Base-by-base conservation (phyloP, 2,329 filamentous ascomycete species). In the Elsinoe ampelina region DNA sequence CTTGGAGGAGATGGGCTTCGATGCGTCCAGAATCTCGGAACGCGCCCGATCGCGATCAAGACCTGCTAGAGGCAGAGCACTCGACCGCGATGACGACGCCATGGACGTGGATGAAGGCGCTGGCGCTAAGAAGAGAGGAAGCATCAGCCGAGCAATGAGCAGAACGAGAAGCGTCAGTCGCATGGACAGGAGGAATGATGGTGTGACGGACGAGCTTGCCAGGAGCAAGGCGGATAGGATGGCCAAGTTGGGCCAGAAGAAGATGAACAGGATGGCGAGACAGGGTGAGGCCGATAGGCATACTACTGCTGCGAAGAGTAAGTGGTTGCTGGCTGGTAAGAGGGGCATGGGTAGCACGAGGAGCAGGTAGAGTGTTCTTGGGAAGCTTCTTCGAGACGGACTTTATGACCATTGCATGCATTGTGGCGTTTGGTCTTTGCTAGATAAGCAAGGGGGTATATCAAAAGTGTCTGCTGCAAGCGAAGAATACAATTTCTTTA, bases 201-300 rank as follows among this genome's bases (percentile, higher is more conserved):
- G 89, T 75, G 85, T 97, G 41, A 80, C 78, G 58, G 81, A 87
- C 68, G 80, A 83, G 62, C 72, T 70, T 55, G 76, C 80, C 51
- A 81, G 87, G 63, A 80, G 78, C 59, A 95, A 92, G 81, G 90
- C 89, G 36, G 91, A 95, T 72, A 84, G 86, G 67, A 77, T 95
- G 70, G 80, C 84, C 69, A 97, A 95, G 80, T 75, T 98, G 70
- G 80, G 85, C 66, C 95, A 98, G 84, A 90, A 92, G 80, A 92
- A 90, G 82, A 96, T 95, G 90, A 98, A 98, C 78, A 83, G 92
- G 63, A 93, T 95, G 86, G 93, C 93, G 43, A 85, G 91, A 72
- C 89, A 95, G 79, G 93, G 93, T 79, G 93, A 98, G 77, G 91
- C 86, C 60, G 93, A 98, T 79, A 84, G 95, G 70, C 92, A 97